Conservation (phyloP, 768 basidiomycete genomes). For the Mycena kentingensis region DNA sequence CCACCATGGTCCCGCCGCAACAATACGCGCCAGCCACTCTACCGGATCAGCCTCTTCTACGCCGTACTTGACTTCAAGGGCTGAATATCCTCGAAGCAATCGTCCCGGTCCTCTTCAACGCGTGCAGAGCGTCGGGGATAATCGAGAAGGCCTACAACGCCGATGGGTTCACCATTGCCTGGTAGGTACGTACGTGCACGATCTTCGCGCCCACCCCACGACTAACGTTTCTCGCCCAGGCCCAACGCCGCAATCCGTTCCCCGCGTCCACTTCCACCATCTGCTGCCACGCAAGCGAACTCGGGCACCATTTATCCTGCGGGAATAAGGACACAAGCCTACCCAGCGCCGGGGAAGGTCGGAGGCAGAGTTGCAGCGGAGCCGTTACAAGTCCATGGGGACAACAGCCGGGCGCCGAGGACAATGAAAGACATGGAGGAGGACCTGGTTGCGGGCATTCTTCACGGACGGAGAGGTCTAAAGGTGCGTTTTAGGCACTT, state of each 20-base stretch:
- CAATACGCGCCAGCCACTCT: constrained; percentile 76
- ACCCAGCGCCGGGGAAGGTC: constrained; percentile 74
- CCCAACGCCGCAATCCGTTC: constrained; percentile 82
- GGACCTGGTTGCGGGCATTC: constrained; percentile 64
- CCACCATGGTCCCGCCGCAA: constrained; percentile 43
- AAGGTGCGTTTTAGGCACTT: neutral
- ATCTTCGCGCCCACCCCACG: neutral
- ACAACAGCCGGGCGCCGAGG: constrained; percentile 65
- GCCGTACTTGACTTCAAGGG: constrained; percentile 96
- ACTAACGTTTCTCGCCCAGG: constrained; percentile 44
- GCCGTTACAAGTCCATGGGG: constrained; percentile 64
- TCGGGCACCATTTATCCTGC: constrained; percentile 64
- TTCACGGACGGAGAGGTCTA: constrained; percentile 38
- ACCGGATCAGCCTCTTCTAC: constrained; percentile 65
- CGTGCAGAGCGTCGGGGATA: constrained; percentile 74
- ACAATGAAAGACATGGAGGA: constrained; percentile 74
- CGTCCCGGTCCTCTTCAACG: constrained; percentile 48
- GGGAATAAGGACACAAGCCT: constrained; percentile 68
- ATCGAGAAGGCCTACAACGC: constrained; percentile 83
- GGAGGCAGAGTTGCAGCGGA: constrained; percentile 53
- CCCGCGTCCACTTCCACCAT: constrained; percentile 96
- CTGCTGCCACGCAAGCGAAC: constrained; percentile 77
- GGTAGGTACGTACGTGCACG: constrained; percentile 60
- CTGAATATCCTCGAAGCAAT: constrained; percentile 8
- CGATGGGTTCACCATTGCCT: constrained; percentile 83